Evolutionary conservation across 2,329 filamentous ascomycete genomes (phyloP), one percentile per base, ranked within the genome.

Genomic region (Cytospora paraplurivora): DNA sequence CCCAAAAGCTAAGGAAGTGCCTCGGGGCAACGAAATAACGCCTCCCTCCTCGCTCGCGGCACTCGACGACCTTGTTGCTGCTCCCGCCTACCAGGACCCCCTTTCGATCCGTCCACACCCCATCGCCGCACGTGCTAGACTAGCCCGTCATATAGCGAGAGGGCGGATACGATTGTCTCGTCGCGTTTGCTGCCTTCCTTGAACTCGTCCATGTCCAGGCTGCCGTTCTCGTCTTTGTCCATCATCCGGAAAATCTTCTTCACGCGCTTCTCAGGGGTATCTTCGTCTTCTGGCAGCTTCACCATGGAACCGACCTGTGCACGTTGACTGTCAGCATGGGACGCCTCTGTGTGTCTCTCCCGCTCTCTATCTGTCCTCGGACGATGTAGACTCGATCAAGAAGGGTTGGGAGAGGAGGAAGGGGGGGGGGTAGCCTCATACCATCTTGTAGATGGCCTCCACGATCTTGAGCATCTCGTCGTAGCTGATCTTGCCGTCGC

Each of bases 371-470:
- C 17, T 17, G 12, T 34, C 34, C 17, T 17, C 15, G 10, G 27
- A 19, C 32, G 13, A 17, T 7, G 10, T 33, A 41, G n/a, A 10
- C 12, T 21, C 47, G 11, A 21, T 3, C 35, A 35, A 3, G 8
- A 19, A 21, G 17, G 21, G 11, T 6, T 10, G 58, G 5, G 15
- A 41, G 12, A 11, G 10, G 10, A 6, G 37, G 37, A 59, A 8
- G 38, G 38, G 15, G 11, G n/a, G 44, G 44, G n/a, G 8, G 11
- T 4, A 3, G 44, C 7, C 37, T 17, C 77, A 52, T 77, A 98
- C 95, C 95, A 99, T 99, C 79, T 98, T 99, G 85, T 99, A 99
- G 75, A 99, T 99, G 62, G 95, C 95, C 81, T 98, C 94, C 62
- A 99, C 95, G 75, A 99, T 99, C 71, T 93, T 90, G 69, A 99